Percentiles rank a stretch among this genome's conserved stretches.
Evolutionary conservation across 1,139 yeast genomes (phyloP).

Genomic region (Yamadazyma membranifaciens): DNA sequence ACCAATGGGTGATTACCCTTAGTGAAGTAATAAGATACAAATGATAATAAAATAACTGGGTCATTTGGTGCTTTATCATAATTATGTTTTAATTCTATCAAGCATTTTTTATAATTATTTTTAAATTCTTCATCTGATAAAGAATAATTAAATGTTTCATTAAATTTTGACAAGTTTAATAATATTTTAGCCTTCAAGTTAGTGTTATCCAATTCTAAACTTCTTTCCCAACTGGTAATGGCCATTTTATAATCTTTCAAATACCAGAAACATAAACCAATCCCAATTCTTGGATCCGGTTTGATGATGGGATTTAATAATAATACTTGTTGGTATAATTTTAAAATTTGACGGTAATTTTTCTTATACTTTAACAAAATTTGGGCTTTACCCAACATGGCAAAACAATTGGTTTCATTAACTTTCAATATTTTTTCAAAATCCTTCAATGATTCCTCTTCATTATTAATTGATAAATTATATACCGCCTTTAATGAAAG

Average conservation of each 20-base stretch:
- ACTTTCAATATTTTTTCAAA: conserved; percentile 23
- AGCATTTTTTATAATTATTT: conserved; percentile 46
- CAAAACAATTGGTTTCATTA: conserved; percentile 57
- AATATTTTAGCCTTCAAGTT: conserved; percentile 66
- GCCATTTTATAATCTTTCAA: conserved; percentile 80
- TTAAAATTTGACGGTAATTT: conserved; percentile 72
- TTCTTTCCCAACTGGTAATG: conserved; percentile 75
- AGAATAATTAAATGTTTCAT: conserved; percentile 58
- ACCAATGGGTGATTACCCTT: conserved; percentile 59
- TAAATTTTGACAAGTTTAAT: conserved; percentile 67
- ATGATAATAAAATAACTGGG: conserved; percentile 45
- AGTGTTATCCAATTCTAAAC: conserved; percentile 62
- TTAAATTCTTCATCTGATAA: conserved; percentile 60
- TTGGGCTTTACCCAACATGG: conserved; percentile 84
- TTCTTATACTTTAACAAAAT: conserved; percentile 64
- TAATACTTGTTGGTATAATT: conserved; percentile 79
- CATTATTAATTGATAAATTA: conserved; percentile 45
- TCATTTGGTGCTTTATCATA: conserved; percentile 24
- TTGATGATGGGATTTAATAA: conserved; percentile 70
- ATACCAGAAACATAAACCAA: conserved; percentile 93
- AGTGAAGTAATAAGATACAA: conserved; percentile 57
- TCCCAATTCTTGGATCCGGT: conserved; percentile 95
- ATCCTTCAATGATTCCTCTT: conserved; percentile 65
- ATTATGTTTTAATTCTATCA: conserved; percentile 30
- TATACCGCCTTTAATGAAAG: conserved; percentile 61